A percentile compares a stretch with the other conserved stretches of the same genome.
These are phyloP conservation scores for Rhizopogon salebrosus DNA, from an alignment of 768 basidiomycete genomes.

Conservation along the genomic window DNA sequence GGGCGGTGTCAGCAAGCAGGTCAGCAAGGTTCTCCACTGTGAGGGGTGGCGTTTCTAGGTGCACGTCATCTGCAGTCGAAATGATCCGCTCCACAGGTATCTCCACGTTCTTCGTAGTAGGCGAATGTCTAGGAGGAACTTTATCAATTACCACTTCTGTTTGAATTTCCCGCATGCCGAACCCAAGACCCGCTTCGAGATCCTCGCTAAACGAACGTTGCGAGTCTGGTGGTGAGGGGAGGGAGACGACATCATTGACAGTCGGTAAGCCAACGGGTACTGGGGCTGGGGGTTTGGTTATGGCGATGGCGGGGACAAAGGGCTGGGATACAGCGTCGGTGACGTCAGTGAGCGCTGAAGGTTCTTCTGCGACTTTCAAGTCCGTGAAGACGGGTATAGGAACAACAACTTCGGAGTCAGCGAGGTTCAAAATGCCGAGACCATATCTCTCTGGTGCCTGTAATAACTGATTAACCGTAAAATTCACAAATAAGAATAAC, in stretches of 20 bases:
- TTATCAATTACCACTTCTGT: slow-evolving; percentile 11
- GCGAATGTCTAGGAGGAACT: slow-evolving; percentile 7
- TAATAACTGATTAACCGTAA: slow-evolving; percentile 14
- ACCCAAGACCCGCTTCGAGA: slow-evolving; percentile 36
- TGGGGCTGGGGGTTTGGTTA: slow-evolving; percentile 70
- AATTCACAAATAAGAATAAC: background rate
- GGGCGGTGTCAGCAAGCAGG: slow-evolving; percentile 42
- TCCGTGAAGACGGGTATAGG: slow-evolving; percentile 58
- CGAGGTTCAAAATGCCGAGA: slow-evolving; percentile 36
- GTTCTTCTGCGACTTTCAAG: slow-evolving; percentile 10
- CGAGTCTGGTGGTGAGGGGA: slow-evolving; percentile 42
- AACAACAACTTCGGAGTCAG: slow-evolving; percentile 49
- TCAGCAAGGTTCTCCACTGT: slow-evolving; percentile 35
- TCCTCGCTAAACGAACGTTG: slow-evolving; percentile 32
- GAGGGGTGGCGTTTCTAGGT: slow-evolving; percentile 6
- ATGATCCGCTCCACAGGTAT: slow-evolving; percentile 10
- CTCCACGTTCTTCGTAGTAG: slow-evolving; percentile 12
- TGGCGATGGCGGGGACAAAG: slow-evolving; percentile 49
- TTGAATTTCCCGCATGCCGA: slow-evolving; percentile 32
- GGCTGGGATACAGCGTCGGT: slow-evolving; percentile 14
- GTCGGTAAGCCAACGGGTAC: slow-evolving; percentile 67
- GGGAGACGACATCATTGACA: slow-evolving; percentile 47
- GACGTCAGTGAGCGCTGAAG: slow-evolving; percentile 18
- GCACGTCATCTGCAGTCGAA: background rate
- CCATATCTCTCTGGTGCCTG: slow-evolving; percentile 41